phyloP scores from a whole-genome alignment of 1,284 basidiomycete genomes.

The Hymenochaete sp. region DNA sequence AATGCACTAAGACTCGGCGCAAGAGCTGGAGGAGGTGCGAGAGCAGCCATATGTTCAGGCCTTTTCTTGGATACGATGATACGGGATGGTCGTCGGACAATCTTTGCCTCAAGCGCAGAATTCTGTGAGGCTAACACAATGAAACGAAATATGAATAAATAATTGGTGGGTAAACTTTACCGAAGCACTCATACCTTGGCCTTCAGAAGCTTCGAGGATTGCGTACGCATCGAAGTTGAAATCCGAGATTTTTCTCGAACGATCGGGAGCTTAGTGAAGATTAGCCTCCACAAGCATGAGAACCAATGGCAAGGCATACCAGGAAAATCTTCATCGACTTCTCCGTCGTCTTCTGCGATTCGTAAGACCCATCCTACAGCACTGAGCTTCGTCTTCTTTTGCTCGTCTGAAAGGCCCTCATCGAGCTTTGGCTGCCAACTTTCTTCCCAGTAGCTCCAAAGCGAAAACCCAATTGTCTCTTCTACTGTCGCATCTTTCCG shows the following conservation, averaged over 20 bases:
- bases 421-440: conserved; percentile 72
- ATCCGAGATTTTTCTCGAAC: conserved; percentile 76
- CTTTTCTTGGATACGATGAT: conserved; percentile 58
- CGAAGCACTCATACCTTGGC: conserved; percentile 80
- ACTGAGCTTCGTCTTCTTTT: conserved; percentile 53
- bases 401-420: conserved; percentile 53
- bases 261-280: conserved; percentile 68
- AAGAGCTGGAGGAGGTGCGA: conserved; percentile 25
- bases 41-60: conserved; percentile 23
- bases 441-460: conserved; percentile 90
- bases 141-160: background rate
- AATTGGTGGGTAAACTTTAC: conserved; percentile 20
- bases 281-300: conserved; percentile 3
- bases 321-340: conserved; percentile 98
- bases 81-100: conserved; percentile 67
- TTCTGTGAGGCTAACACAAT: conserved; percentile 69
- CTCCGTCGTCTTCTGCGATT: conserved; percentile 95
- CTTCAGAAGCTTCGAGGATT: conserved; percentile 63
- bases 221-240: conserved; percentile 93
- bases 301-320: conserved; percentile 36
- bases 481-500: conserved; percentile 88
- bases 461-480: conserved; percentile 88
- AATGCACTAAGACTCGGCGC: conserved; percentile 28
- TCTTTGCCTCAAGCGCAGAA: conserved; percentile 62
- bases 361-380: conserved; percentile 91